phyloP scores from a whole-genome alignment of 495 filamentous ascomycete genomes.

The Penicillium simplicissimum region DNA sequence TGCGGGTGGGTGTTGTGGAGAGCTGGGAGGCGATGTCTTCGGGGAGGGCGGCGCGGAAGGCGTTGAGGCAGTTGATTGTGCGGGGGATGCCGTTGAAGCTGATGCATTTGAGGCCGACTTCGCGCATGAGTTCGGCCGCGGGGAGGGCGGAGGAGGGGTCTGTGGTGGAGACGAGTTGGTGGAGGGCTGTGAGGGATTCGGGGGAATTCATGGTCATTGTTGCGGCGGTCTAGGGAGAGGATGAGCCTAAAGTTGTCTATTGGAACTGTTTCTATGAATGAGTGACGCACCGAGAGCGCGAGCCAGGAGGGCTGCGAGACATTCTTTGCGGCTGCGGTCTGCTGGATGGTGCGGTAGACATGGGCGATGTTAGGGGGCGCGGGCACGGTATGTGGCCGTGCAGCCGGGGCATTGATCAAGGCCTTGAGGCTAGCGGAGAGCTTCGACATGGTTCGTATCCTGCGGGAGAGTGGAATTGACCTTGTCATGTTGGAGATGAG shows the following conservation, averaged over 20 bases:
- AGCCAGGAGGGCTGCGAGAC: constrained; percentile 65
- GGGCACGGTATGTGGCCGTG: constrained; percentile 65
- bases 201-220: constrained; percentile 78
- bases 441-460: constrained; percentile 57
- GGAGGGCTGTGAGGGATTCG: constrained; percentile 58
- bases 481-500: background rate
- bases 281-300: constrained; percentile 59
- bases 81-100: constrained; percentile 82
- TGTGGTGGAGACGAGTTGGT: constrained; percentile 48
- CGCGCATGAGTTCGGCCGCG: constrained; percentile 73
- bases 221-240: constrained; percentile 55
- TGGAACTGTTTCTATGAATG: too few relatives aligned
- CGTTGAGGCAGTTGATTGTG: constrained; percentile 73
- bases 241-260: background rate
- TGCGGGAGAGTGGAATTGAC: background rate
- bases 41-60: constrained; percentile 61
- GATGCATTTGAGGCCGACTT: constrained; percentile 80
- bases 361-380: constrained; percentile 60
- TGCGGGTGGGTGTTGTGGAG: constrained; percentile 24
- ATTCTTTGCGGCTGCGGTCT: constrained; percentile 51
- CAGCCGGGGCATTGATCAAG: constrained; percentile 66
- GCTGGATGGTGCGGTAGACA: constrained; percentile 60
- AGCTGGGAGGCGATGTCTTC: constrained; percentile 18
- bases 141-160: constrained; percentile 42
- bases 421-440: constrained; percentile 67